A percentile compares a stretch with the other conserved stretches of the same genome.
phyloP scores from a whole-genome alignment of 768 basidiomycete species.

The Pholiota conissans region DNA sequence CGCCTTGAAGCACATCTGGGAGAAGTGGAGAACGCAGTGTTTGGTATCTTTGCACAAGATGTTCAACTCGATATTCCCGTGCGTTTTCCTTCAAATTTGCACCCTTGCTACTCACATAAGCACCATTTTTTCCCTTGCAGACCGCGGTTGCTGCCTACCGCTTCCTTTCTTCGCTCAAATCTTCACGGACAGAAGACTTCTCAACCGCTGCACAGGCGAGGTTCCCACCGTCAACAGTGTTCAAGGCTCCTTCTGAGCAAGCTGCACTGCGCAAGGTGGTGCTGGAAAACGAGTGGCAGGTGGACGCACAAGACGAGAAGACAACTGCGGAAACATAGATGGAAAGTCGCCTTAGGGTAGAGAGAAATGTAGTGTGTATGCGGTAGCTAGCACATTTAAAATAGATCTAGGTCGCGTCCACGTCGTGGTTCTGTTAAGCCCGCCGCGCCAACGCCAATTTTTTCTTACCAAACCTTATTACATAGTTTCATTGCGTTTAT shows the following conservation, averaged over 20 bases:
- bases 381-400: background rate
- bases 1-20: constrained; percentile 46
- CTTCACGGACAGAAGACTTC: constrained; percentile 62
- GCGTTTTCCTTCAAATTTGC: too few relatives aligned
- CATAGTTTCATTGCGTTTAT: too few relatives aligned
- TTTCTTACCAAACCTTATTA: too few relatives aligned
- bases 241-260: constrained; percentile 58
- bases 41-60: constrained; percentile 45
- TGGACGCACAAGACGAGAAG: background rate
- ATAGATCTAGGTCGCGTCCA: background rate
- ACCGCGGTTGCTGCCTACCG: constrained; percentile 47
- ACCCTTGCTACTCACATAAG: too few relatives aligned
- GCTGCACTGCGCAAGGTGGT: constrained; percentile 34
- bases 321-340: background rate
- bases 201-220: constrained; percentile 47
- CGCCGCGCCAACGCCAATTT: too few relatives aligned
- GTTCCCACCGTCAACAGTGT: constrained; percentile 66
- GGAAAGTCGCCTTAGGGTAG: background rate
- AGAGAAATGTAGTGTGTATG: background rate
- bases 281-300: constrained; percentile 11
- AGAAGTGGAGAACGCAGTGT: constrained; percentile 63
- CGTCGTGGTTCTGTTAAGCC: too few relatives aligned
- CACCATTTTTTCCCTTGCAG: too few relatives aligned
- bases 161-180: constrained; percentile 51
- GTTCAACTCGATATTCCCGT: constrained; percentile 51